Base-by-base conservation (phyloP, 2,329 filamentous ascomycete species). In the Clonostachys byssicola region DNA sequence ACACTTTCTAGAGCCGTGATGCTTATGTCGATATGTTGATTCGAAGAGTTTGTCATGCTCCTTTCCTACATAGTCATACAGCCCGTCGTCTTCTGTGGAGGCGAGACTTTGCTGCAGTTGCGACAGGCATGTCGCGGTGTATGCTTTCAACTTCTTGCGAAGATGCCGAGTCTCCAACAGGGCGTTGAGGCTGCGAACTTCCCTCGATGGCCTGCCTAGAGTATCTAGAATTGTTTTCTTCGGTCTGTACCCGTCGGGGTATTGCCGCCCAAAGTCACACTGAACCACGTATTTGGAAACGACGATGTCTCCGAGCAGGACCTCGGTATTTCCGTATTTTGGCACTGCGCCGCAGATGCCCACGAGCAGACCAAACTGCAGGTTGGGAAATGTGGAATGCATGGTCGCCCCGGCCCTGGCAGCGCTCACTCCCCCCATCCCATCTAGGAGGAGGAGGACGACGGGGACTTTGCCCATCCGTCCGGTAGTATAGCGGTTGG, bases 361-460 rank as follows among this genome's bases (percentile, higher is more conserved):
- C 14, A 56, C 53, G 1, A 58, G 40, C 1, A 60, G 30, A 6
- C 46, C 55, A 7, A 59, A 49, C 35, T 47, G 50, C 38, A 58
- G 42, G 12, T 52, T 50, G 2, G 47, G 49, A 34, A 47, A 60
- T 46, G 49, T 59, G 6, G 44, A 30, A 1, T 43, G 35, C 10
- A 47, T 49, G 39, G 17, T 47, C 10, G 34, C 40, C 12, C 54
- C 51, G n/a, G 50, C 55, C 7, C 38, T 44, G 3, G 63, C 53
- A 6, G 58, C 54, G 16, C 36, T 52, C 3, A 45, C 49, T 43
- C 54, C 61, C 2, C 63, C 63, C 49, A 61, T 60, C 10, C 52
- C 55, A 2, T 61, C 54, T 50, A 66, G 51, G 34, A 54, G 47
- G 2, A 51, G 55, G 5, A 66, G 49, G 12, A 68, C 61, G 16